These are phyloP conservation scores for Grammothele lineata DNA, from an alignment of 768 basidiomycete genomes.

Conservation along the genomic window DNA sequence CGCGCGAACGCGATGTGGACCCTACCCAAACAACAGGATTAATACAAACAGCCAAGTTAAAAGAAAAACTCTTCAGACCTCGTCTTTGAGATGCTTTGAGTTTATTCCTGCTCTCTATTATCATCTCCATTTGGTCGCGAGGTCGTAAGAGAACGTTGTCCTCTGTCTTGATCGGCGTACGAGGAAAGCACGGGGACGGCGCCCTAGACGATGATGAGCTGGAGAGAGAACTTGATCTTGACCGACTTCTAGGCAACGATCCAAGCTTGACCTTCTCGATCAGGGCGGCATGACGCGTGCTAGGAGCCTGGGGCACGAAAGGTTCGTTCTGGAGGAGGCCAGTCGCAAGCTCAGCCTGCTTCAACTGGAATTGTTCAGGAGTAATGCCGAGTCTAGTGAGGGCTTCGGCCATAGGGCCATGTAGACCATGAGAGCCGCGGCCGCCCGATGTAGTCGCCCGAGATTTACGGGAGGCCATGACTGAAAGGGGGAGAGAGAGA, in stretches of 20 bases:
- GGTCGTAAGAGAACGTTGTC: conserved; percentile 44
- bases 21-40: conserved; percentile 13
- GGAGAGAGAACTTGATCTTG: conserved; percentile 41
- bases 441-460: background rate
- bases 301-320: conserved; percentile 4
- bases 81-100: conserved; percentile 44
- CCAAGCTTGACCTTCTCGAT: background rate
- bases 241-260: conserved; percentile 19
- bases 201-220: conserved; percentile 37
- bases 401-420: conserved; percentile 2
- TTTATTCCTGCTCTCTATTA: conserved; percentile 65
- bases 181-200: conserved; percentile 38
- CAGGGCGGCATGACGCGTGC: background rate
- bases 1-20: conserved; percentile 20
- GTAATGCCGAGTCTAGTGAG: conserved; percentile 12
- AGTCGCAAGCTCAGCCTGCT: conserved; percentile 10
- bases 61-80: too few species aligned
- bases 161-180: conserved; percentile 61
- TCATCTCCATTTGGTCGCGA: conserved; percentile 72
- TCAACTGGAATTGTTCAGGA: conserved; percentile 12
- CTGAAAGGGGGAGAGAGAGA: background rate
- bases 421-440: background rate
- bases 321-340: conserved; percentile 11
- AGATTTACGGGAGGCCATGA: conserved; percentile 9
- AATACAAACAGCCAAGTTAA: too few species aligned